Percentiles rank a stretch among this genome's conserved stretches.
Evolutionary conservation across 192 early-diverging fungal genomes (phyloP).

Genomic region (Coemansia sp.): DNA sequence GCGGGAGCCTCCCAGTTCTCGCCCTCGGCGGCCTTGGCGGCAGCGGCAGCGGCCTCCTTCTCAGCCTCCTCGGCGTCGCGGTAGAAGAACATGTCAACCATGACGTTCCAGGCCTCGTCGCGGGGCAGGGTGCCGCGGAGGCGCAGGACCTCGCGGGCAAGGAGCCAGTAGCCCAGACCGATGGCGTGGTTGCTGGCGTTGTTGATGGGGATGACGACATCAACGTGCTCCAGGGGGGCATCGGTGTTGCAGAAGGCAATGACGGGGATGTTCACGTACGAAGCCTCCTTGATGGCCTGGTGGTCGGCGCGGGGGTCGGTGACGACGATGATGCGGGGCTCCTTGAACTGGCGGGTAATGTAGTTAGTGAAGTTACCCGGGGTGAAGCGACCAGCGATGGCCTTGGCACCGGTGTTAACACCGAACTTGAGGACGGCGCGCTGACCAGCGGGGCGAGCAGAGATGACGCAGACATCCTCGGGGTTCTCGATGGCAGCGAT

Average conservation of each 20-base stretch:
- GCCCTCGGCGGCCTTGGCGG: conserved; percentile 55
- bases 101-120: conserved; percentile 86
- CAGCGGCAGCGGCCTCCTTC: conserved; percentile 77
- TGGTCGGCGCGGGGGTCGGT: conserved; percentile 98
- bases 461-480: conserved; percentile 95
- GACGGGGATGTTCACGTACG: conserved; percentile 99
- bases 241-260: conserved; percentile 99
- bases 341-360: conserved; percentile 99
- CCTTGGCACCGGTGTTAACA: conserved; percentile 96
- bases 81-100: conserved; percentile 99
- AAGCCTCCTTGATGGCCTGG: conserved; percentile 98
- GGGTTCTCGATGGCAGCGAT: conserved; percentile 99
- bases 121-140: conserved; percentile 91
- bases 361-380: conserved; percentile 99
- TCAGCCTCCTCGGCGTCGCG: conserved; percentile 95
- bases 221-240: conserved; percentile 89
- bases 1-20: conserved; percentile 52
- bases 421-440: conserved; percentile 99
- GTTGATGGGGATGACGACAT: conserved; percentile 99
- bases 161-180: conserved; percentile 95
- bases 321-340: conserved; percentile 96
- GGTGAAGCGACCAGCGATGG: conserved; percentile 99
- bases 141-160: conserved; percentile 98
- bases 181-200: conserved; percentile 99
- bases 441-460: conserved; percentile 96